These are phyloP conservation scores for Annulohypoxylon nitens DNA, from an alignment of 495 filamentous ascomycete genomes.

Conservation along the genomic window DNA sequence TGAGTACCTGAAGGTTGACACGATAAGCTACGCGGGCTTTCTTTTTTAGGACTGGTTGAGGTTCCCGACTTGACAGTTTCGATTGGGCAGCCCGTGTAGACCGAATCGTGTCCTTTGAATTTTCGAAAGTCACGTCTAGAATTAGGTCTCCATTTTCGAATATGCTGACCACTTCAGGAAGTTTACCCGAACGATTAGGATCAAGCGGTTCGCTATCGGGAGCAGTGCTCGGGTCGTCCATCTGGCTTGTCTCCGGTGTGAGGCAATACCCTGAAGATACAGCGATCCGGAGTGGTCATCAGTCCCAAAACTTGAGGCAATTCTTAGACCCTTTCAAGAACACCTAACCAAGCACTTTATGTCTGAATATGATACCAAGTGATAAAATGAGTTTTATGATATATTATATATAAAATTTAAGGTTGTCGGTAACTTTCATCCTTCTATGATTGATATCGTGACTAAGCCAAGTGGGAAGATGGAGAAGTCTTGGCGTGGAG, in stretches of 20 bases:
- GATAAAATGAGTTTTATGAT: no score
- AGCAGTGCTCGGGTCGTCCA: constrained; percentile 45
- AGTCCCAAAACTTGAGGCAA: constrained; percentile 38
- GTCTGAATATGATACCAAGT: not conserved
- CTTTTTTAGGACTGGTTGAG: constrained; percentile 51
- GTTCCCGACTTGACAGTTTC: constrained; percentile 38
- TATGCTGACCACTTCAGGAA: constrained; percentile 58
- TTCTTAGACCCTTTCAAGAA: not conserved
- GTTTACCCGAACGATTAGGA: constrained; percentile 17
- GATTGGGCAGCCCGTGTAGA: constrained; percentile 38
- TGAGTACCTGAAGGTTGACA: constrained; percentile 55
- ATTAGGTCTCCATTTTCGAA: constrained; percentile 67
- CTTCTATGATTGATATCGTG: not conserved
- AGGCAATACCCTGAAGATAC: constrained; percentile 51
- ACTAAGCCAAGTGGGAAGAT: constrained; percentile 1
- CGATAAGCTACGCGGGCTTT: constrained; percentile 55
- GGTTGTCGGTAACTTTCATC: not conserved
- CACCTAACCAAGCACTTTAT: not conserved
- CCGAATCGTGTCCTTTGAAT: constrained; percentile 59
- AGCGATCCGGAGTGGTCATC: constrained; percentile 48
- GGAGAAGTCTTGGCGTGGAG: constrained; percentile 3
- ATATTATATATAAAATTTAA: not conserved
- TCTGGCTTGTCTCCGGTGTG: constrained; percentile 53
- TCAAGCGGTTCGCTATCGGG: constrained; percentile 38
- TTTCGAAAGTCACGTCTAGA: constrained; percentile 67